Base-by-base conservation (phyloP, 2,329 filamentous ascomycete species). In the Neonectria punicea region DNA sequence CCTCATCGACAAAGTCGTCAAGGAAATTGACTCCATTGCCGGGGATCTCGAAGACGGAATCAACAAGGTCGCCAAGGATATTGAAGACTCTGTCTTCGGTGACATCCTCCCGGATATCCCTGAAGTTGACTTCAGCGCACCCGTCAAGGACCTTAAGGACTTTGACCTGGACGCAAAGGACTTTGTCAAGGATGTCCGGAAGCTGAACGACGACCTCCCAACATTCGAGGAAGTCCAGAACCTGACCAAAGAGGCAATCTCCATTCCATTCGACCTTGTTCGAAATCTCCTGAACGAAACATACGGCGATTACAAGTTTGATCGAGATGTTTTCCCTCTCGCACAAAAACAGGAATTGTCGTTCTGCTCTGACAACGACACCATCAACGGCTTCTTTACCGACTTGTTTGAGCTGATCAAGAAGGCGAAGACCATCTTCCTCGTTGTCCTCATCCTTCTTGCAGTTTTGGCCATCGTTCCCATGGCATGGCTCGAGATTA, bases 351-450 rank as follows among this genome's bases (percentile, higher is more conserved):
- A 97, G 78, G 83, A 89, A 41, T 84, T 99, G 58, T 90, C 87
- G 1, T 98, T 99, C 82, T 99, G 96, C 83, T 93, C 93, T 46
- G 89, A 93, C 76, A 93, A 96, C 80, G 87, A 93, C 69, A 89
- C 87, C 34, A 92, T 99, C 79, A 89, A 90, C 75, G 85, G 90
- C 68, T 98, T 98, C 83, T 99, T 99, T 79, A 83, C 90, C 61
- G 84, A 84, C 13, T 84, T 98, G 1, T 88, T 89, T 55, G 80
- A 87, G 28, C 84, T 93, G 49, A 87, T 91, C n/a, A 81, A 85
- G 58, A 86, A 87, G 20, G 92, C 92, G 51, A 89, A 89, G 74
- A 92, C 90, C 66, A 87, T 91, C 53, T 94, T 97, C 76, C 86
- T 97, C 58, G 89, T 86, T n/a, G 85, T 94, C 16, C 84, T 98